These are phyloP conservation scores for Entomophthora muscae DNA, from an alignment of 371 early-diverging fungal species.

Conservation along the genomic window DNA sequence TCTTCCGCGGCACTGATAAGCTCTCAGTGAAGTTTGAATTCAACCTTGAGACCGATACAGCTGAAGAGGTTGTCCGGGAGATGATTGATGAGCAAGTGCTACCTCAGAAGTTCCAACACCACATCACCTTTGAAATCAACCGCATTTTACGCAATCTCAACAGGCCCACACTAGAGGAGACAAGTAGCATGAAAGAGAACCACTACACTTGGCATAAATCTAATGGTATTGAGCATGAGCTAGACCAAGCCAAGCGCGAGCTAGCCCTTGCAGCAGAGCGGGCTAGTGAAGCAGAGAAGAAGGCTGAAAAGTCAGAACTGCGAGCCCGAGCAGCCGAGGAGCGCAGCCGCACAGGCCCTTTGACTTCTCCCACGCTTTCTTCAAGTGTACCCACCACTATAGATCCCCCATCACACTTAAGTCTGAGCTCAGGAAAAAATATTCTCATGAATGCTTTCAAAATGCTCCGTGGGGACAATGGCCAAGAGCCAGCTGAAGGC, in stretches of 20 bases:
- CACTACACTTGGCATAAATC: not conserved
- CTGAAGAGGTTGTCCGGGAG: constrained; percentile 77
- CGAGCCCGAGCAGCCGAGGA: constrained; percentile 5
- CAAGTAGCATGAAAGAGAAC: not conserved
- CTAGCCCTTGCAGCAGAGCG: not conserved
- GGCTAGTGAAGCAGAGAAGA: constrained; percentile 1
- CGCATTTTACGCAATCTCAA: constrained; percentile 58
- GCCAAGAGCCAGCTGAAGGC: not conserved
- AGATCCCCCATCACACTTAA: not conserved
- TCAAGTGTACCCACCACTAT: not conserved
- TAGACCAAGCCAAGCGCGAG: constrained; percentile 7
- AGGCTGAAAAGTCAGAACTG: constrained; percentile 5
- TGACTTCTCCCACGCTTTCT: not conserved
- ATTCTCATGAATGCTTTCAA: constrained; percentile 3
- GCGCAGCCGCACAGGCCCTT: too few relatives aligned
- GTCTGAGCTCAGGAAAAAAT: not conserved
- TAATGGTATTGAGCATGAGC: not conserved
- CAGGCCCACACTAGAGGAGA: constrained; percentile 16
- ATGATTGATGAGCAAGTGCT: constrained; percentile 75
- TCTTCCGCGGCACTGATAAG: constrained; percentile 63
- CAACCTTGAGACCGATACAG: constrained; percentile 71
- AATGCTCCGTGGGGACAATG: constrained; percentile 1
- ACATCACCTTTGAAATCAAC: constrained; percentile 71
- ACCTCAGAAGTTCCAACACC: constrained; percentile 45
- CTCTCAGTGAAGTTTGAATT: constrained; percentile 78